These are phyloP conservation scores for Penicillium sp. DNA, from an alignment of 2,329 filamentous ascomycete genomes.

Conservation along the genomic window DNA sequence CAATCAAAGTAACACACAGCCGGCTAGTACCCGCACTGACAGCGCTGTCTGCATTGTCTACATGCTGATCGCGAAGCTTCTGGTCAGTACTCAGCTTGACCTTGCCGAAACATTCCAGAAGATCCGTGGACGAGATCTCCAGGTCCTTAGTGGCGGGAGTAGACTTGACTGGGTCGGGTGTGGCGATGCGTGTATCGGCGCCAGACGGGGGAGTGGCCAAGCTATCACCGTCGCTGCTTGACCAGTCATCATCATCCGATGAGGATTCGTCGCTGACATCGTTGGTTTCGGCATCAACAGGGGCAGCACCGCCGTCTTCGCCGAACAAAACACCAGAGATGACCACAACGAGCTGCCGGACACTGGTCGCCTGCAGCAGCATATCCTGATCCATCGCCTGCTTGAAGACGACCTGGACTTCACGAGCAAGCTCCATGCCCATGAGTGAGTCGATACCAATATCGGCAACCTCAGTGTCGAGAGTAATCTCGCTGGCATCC, in stretches of 20 bases:
- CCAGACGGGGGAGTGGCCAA: not conserved
- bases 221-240: not conserved
- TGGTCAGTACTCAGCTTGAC: not conserved
- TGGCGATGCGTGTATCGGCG: not conserved
- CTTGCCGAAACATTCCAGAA: not conserved
- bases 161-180: not conserved
- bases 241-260: not conserved
- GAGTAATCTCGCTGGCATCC: slow-evolving; percentile 40
- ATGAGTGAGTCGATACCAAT: slow-evolving; percentile 55
- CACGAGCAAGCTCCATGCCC: slow-evolving; percentile 51
- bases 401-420: slow-evolving; percentile 45
- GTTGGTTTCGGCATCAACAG: not conserved
- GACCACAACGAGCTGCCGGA: not conserved
- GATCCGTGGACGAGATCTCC: not conserved
- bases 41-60: not conserved
- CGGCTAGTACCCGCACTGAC: not conserved
- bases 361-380: slow-evolving; percentile 17
- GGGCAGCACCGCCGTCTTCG: not conserved
- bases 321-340: not conserved
- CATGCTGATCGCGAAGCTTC: not conserved
- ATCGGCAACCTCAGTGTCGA: slow-evolving; percentile 42
- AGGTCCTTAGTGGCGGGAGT: not conserved
- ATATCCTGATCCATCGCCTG: not conserved
- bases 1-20: not conserved
- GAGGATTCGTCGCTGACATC: not conserved